Evolutionary conservation across 371 early-diverging fungal genomes (phyloP), one percentile per base, ranked within the genome.

Genomic region (Apophysomyces variabilis): DNA sequence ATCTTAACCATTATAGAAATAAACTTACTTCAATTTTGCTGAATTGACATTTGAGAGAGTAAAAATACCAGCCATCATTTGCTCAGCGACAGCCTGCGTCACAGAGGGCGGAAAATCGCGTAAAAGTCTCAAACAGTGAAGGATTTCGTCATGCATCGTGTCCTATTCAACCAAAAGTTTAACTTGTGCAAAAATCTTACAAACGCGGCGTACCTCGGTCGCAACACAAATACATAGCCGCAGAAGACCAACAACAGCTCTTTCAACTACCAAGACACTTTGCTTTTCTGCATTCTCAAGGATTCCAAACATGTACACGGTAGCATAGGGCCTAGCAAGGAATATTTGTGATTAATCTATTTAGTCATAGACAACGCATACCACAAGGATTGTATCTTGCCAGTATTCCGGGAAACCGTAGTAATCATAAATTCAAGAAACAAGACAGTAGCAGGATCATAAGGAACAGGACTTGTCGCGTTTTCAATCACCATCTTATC

Each of bases 21-120:
- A 14, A 38, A 66, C 71, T 78, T 78, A 81, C 81, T 78, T 78
- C 66, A 76, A 68, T 37, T 81, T 75, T 46, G 78, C 78, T 45
- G 81, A 78, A 65, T 81, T 81, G 5, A 78, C 81, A 63, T 73
- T 72, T 11, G 82, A 81, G 18, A 93, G 67, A 62, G 81, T 85
- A 61, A 89, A 76, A 18, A 95, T 81, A 43, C 93, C 95, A 1
- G 94, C 90, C 89, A 90, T 91, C 80, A 90, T 83, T 69, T 90
- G 93, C 64, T 92, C 93, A 7, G 87, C 90, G 14, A 93, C 88
- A 39, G 84, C 80, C 44, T 86, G 85, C 13, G 91, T 83, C 9
- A 89, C 81, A 38, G 89, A 87, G 6, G 81, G 82, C 6, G 92
- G 90, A 60, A 93, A 79, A 50, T 82, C 79, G 9, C 79, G 81